Evolutionary conservation across 768 basidiomycete genomes (phyloP).

Genomic region (Auricularia cornea): DNA sequence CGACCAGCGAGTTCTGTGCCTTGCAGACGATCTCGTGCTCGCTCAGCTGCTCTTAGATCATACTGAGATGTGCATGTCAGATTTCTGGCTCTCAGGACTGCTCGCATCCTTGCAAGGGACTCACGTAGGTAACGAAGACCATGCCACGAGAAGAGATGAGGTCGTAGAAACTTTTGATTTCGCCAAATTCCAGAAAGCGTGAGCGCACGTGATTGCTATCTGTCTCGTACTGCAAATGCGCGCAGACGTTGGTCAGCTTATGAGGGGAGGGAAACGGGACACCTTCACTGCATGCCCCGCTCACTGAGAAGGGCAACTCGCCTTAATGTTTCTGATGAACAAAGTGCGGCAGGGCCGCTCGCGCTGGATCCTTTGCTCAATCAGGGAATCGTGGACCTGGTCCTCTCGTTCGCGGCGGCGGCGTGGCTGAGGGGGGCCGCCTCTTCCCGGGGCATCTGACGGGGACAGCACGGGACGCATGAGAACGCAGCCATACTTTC

Average conservation of each 20-base stretch:
- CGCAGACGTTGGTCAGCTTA: not conserved
- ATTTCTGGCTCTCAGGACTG: not conserved
- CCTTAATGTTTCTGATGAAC: constrained; percentile 98
- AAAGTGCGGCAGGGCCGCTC: constrained; percentile 93
- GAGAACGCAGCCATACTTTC: not conserved
- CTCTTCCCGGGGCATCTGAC: constrained; percentile 4
- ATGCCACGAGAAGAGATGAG: constrained; percentile 92
- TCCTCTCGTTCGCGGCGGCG: constrained; percentile 72
- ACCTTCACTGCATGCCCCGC: not conserved
- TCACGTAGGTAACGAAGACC: constrained; percentile 97
- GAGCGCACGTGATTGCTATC: constrained; percentile 75
- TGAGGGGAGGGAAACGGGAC: not conserved
- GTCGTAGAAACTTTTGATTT: constrained; percentile 97
- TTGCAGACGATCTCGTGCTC: constrained; percentile 85
- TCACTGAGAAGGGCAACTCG: constrained; percentile 36
- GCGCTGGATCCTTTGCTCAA: constrained; percentile 88
- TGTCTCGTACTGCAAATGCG: constrained; percentile 66
- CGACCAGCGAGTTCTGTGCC: constrained; percentile 81
- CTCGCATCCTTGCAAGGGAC: constrained; percentile 26
- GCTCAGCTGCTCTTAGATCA: constrained; percentile 87
- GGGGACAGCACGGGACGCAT: not conserved
- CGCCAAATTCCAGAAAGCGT: constrained; percentile 87
- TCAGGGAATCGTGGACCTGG: constrained; percentile 83
- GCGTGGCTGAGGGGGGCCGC: constrained; percentile 4
- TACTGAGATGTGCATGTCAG: constrained; percentile 40